phyloP scores from a whole-genome alignment of 202 grass and related monocot species.

The Zoysia matrella region DNA sequence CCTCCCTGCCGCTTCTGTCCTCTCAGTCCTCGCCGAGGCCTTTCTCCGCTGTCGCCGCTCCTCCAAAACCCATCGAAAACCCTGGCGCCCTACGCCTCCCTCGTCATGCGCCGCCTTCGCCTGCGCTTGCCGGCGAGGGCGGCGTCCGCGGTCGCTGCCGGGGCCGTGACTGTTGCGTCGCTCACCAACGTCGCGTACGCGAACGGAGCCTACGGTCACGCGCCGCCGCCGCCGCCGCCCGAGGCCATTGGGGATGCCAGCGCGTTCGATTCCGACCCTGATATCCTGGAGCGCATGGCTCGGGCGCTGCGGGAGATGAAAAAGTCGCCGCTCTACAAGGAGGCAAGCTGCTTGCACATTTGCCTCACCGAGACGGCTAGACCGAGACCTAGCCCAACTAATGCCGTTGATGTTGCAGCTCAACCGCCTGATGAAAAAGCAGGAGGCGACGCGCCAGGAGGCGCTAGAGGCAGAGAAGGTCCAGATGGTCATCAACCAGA shows the following conservation, averaged over 20 bases:
- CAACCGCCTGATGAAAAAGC: slow-evolving; percentile 80
- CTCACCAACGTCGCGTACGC: slow-evolving; percentile 64
- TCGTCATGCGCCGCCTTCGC: slow-evolving; percentile 48
- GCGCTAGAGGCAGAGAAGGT: slow-evolving; percentile 65
- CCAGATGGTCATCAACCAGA: slow-evolving; percentile 47
- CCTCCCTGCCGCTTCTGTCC: background rate
- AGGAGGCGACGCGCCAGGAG: slow-evolving; percentile 72
- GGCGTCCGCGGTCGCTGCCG: slow-evolving; percentile 38
- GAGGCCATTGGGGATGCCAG: background rate
- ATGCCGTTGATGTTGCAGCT: slow-evolving; percentile 51
- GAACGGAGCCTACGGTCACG: slow-evolving; percentile 53
- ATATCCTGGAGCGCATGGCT: slow-evolving; percentile 69
- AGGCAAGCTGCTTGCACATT: slow-evolving; percentile 68
- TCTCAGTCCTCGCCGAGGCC: background rate
- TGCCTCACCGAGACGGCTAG: slow-evolving; percentile 18
- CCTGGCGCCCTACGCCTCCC: slow-evolving; percentile 13
- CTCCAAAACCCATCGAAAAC: slow-evolving; percentile 51
- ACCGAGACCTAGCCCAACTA: slow-evolving; percentile 5
- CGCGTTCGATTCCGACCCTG: slow-evolving; percentile 54
- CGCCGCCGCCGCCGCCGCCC: slow-evolving; percentile 32
- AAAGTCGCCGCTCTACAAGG: slow-evolving; percentile 62
- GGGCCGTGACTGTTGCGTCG: slow-evolving; percentile 30
- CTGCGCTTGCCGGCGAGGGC: slow-evolving; percentile 45
- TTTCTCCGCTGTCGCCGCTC: slow-evolving; percentile 9
- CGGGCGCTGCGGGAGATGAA: slow-evolving; percentile 75